Base-by-base conservation (phyloP, 495 filamentous ascomycete species). In the Tuber aestivum region DNA sequence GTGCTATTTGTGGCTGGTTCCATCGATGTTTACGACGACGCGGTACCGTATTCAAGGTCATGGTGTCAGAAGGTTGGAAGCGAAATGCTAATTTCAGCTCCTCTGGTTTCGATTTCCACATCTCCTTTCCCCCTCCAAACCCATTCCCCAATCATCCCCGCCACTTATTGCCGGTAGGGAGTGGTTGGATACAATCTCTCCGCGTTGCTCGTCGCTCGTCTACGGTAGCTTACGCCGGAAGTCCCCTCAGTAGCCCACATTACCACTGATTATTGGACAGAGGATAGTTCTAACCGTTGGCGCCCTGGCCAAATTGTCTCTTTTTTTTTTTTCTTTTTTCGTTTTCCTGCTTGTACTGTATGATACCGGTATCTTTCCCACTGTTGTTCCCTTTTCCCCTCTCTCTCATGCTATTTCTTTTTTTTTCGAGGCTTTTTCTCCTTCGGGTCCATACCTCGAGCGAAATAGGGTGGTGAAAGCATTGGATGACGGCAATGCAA, bases 1-100 rank as follows among this genome's bases (percentile, higher is more conserved):
- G 14, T 3, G n/a, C 74, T 56, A 70, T 76, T 76, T 73, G 76
- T 78, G 77, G 77, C 77, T 78, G 61, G 44, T 70, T 73, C 71
- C 35, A 40, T 40, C 3, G 38, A 40, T 40, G 38, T 2, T 40
- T 7, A 40, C 38, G 38, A n/a, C n/a, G n/a, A n/a, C n/a, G n/a
- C n/a, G n/a, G n/a, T n/a, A n/a, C n/a, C n/a, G 37, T 41, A 41
- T 16, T 71, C 69, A 12, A 27, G 32, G 40, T 56, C 73, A 37
- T 74, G 65, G 41, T 38, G 65, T 65, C 27, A 27, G 35, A 50
- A 68, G 75, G 75, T 50, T 32, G 50, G 71, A 56, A 50, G 56
- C 56, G 27, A 35, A 35, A 35, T 65, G 56, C 70, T 76, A 74
- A 76, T 73, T 73, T 74, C 75, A 70, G 71, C 71, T 65, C 68